Evolutionary conservation across 805 yeast genomes (phyloP), one percentile per base, ranked within the genome.

Genomic region (Isabelozyma pseudorhagii): DNA sequence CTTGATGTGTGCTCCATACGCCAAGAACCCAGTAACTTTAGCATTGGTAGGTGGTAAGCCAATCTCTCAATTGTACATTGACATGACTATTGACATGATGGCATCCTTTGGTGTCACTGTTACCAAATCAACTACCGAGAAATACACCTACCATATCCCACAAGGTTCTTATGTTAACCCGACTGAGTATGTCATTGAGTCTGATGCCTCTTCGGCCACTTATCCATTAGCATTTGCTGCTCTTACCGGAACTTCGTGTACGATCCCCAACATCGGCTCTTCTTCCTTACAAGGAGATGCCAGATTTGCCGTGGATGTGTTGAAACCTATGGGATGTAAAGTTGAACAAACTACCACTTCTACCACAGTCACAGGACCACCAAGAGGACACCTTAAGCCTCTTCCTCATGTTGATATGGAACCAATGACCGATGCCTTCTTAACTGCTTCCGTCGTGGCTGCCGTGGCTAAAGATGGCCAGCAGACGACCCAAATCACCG

Each of bases 391-490:
- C 0, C 76, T 94, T 55, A 80, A 77, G 60, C 89, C 96, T 6
- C 74, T 94, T 54, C 74, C 83, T 10, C 80, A 75, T 53, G 86
- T 94, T 49, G 97, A 94, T 65, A 94, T 94, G 99, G 99, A 94
- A 71, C 98, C 99, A 48, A 94, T 94, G 99, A 94, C 99, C 0
- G 99, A 94, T 69, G 99, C 99, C 0, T 94, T 94, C 66, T 75
- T 94, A 61, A 94, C 99, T 13, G 99, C 99, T 0, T 82, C 96
- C 47, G 97, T 94, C 10, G 96, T 91, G 15, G 99, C 98, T 34
- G 97, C 99, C n/a, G 80, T 88, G 40, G 54, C 53, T 18, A 74
- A 69, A 41, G 61, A 58, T 29, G 72, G 71, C 45, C 57, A 63
- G 13, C 68, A 70, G 44, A 72, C 83, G 8, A 93, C 97, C 11